Base-by-base conservation (phyloP, 768 basidiomycete genomes). In the Podaxis rugospora region DNA sequence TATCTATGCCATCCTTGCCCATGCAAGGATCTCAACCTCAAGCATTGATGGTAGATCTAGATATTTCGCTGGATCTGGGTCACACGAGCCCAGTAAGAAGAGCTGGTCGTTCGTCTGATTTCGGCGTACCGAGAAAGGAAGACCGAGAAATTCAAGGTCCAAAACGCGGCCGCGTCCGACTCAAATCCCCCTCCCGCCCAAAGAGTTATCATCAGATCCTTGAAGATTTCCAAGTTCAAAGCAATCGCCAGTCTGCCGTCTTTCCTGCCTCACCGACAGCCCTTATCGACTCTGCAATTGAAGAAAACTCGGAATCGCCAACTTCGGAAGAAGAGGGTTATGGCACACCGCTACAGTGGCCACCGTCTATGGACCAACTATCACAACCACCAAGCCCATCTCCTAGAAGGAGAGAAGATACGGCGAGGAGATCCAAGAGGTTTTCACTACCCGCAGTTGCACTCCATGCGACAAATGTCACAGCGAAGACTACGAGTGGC, bases 401-500 rank as follows among this genome's bases (percentile, higher is more conserved):
- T 0, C 70, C 72, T 5, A 68, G 66, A 57, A 64, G 78, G 61
- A 78, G 69, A 66, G 89, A 89, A 68, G 81, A 89, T 63, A 89
- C 88, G 0, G 81, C 80, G 47, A 74, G 87, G 65, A 71, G 84
- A 66, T 77, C 76, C 66, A 89, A 90, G 68, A 81, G 89, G 40
- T 91, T 91, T 66, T 92, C 91, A 52, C 62, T 89, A 53, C 89
- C 90, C 50, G 88, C 88, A n/a, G 77, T 93, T 39, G 89, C 87
- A 39, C 64, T 92, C 70, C 89, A 92, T 64, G 85, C 85, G 32
- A 84, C 85, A 32, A 84, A 82, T 16, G 89, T 92, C 13, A 88
- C 85, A 28, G 83, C 87, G 21, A 80, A 83, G 18, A 81, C 83
- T 40, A 73, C 69, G 4, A 63, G 66, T 50, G 37, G 32, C 50